Conservation (phyloP, 2,329 filamentous ascomycete species). For the Fusarium camptoceras region DNA sequence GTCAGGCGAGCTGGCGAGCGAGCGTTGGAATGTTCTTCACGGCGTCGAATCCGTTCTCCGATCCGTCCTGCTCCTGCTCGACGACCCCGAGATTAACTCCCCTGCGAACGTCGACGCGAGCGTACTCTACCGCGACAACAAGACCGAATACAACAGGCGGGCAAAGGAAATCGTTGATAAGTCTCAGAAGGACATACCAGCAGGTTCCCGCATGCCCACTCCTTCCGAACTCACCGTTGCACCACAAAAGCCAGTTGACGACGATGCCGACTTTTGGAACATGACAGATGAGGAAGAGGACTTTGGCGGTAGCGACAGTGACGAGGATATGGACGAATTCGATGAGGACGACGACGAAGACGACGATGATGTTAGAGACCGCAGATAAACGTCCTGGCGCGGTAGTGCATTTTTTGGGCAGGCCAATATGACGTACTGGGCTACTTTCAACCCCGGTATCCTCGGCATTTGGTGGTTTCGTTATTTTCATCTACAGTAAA, state of each 20-base stretch:
- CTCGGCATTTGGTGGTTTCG: conserved; percentile 8
- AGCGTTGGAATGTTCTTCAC: conserved; percentile 95
- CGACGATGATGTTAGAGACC: conserved; percentile 59
- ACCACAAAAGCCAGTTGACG: conserved; percentile 69
- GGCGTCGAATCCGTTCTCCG: conserved; percentile 95
- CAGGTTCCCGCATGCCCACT: conserved; percentile 84
- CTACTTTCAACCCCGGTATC: not conserved
- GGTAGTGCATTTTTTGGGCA: not conserved
- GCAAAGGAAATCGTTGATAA: conserved; percentile 77
- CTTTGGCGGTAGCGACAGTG: conserved; percentile 80
- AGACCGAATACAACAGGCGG: conserved; percentile 74
- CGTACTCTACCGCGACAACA: conserved; percentile 83
- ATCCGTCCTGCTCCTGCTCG: conserved; percentile 89
- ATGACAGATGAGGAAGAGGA: conserved; percentile 82
- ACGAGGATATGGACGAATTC: conserved; percentile 71
- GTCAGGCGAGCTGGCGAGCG: conserved; percentile 88
- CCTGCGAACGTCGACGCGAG: conserved; percentile 95
- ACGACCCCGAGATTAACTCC: conserved; percentile 92
- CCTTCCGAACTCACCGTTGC: conserved; percentile 70
- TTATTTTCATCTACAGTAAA: conserved; percentile 34
- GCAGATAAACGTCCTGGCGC: conserved; percentile 30
- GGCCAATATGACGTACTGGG: not conserved
- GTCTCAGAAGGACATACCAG: conserved; percentile 83
- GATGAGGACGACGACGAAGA: conserved; percentile 67
- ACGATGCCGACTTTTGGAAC: conserved; percentile 86